A percentile compares a stretch with the other conserved stretches of the same genome.
phyloP scores from a whole-genome alignment of 164 flowering plant species.

The Echeveria elegans region DNA sequence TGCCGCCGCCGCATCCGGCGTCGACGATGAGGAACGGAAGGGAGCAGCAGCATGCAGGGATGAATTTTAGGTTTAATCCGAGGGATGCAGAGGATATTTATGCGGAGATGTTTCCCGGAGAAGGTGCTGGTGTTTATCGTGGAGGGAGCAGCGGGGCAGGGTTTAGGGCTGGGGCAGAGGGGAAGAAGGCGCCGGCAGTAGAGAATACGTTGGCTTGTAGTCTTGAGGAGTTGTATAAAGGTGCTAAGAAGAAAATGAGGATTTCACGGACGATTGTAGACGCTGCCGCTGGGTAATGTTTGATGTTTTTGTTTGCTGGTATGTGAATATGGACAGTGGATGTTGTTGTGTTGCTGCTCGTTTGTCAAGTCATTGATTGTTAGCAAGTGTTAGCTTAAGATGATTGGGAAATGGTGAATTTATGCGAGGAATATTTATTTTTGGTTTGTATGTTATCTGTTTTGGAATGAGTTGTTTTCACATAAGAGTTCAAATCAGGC shows the following conservation, averaged over 20 bases:
- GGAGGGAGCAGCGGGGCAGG: slow-evolving; percentile 13
- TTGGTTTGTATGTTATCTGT: no score
- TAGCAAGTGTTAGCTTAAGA: no score
- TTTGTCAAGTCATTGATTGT: no score
- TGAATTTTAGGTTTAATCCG: slow-evolving; percentile 42
- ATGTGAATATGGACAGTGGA: background rate
- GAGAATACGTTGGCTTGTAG: slow-evolving; percentile 46
- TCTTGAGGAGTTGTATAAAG: slow-evolving; percentile 59
- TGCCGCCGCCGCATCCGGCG: slow-evolving; percentile 29
- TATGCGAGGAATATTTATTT: no score
- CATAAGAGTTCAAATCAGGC: no score
- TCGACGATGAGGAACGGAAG: background rate
- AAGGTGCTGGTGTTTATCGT: slow-evolving; percentile 16
- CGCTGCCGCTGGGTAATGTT: slow-evolving; percentile 41
- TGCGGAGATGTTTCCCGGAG: slow-evolving; percentile 52
- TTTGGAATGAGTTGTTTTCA: no score
- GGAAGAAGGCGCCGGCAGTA: slow-evolving; percentile 34
- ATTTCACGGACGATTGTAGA: slow-evolving; percentile 48
- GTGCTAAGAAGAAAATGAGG: slow-evolving; percentile 58
- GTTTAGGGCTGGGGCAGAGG: slow-evolving; percentile 18
- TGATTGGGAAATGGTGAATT: no score
- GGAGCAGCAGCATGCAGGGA: slow-evolving; percentile 19
- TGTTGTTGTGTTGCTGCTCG: no score
- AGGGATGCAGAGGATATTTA: slow-evolving; percentile 69
- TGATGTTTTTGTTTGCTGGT: background rate